A percentile compares a stretch with the other conserved stretches of the same genome.
phyloP scores from a whole-genome alignment of 805 yeast genomes.

The Torulaspora gathmanii region DNA sequence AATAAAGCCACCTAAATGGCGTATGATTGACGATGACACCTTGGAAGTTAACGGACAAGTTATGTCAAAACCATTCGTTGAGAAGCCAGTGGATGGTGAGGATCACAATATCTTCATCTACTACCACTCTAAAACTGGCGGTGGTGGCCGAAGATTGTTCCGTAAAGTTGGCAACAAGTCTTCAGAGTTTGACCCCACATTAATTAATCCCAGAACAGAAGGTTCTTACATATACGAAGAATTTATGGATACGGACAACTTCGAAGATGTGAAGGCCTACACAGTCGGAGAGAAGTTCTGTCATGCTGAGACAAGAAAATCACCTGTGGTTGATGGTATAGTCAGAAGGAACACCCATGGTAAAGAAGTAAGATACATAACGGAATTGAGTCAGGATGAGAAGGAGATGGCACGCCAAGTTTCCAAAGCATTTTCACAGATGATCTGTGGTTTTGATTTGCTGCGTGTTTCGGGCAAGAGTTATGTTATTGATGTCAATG shows the following conservation, averaged over 20 bases:
- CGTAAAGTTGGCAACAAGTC: conserved; percentile 96
- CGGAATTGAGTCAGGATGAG: conserved; percentile 72
- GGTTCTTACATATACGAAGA: conserved; percentile 91
- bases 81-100: conserved; percentile 98
- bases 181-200: conserved; percentile 86
- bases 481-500: conserved; percentile 95
- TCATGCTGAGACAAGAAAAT: conserved; percentile 97
- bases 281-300: conserved; percentile 89
- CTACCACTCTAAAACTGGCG: conserved; percentile 83
- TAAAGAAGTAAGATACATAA: conserved; percentile 87
- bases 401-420: conserved; percentile 75
- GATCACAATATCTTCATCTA: conserved; percentile 95
- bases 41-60: conserved; percentile 65
- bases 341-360: conserved; percentile 97
- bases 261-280: conserved; percentile 97
- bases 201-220: conserved; percentile 69
- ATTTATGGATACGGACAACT: conserved; percentile 96
- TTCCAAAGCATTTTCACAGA: conserved; percentile 74
- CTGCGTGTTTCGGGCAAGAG: conserved; percentile 83
- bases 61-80: conserved; percentile 88
- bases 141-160: conserved; percentile 93
- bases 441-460: conserved; percentile 95
- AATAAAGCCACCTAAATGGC: conserved; percentile 68
- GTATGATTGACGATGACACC: conserved; percentile 85
- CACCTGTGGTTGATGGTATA: conserved; percentile 99